Conservation (phyloP, 371 early-diverging fungal genomes). For the Mortierella sp. region DNA sequence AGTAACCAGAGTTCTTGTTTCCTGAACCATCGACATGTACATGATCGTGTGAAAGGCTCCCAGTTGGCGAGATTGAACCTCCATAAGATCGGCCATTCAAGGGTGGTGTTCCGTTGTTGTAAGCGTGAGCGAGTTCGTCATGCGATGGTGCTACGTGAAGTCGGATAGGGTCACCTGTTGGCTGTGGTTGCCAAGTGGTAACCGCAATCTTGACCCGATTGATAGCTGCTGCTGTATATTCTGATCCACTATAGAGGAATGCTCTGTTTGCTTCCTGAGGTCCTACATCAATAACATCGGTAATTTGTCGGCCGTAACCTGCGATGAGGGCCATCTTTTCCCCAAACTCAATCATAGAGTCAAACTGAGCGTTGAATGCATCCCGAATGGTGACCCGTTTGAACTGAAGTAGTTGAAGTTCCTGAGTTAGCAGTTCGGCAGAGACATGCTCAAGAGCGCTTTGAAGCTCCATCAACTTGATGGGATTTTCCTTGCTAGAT, state of each 20-base stretch:
- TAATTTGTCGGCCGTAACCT: constrained; percentile 48
- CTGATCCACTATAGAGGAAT: constrained; percentile 35
- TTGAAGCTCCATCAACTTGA: constrained; percentile 57
- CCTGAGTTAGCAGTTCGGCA: constrained; percentile 41
- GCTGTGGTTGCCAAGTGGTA: constrained; percentile 42
- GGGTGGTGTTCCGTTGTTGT: constrained; percentile 26
- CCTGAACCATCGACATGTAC: constrained; percentile 5
- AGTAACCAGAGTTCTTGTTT: constrained; percentile 19
- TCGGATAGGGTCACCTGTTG: constrained; percentile 19
- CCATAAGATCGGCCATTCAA: constrained; percentile 9
- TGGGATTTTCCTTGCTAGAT: constrained; percentile 55
- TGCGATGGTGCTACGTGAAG: constrained; percentile 24
- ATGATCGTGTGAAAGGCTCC: constrained; percentile 9
- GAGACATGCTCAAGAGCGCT: constrained; percentile 39
- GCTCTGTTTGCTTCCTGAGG: constrained; percentile 25
- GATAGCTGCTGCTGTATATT: constrained; percentile 41
- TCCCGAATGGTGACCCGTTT: constrained; percentile 42
- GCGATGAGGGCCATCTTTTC: constrained; percentile 56
- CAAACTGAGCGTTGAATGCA: constrained; percentile 47
- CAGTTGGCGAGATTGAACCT: constrained; percentile 14
- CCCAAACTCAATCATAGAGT: constrained; percentile 47
- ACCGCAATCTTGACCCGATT: constrained; percentile 43
- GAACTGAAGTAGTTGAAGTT: constrained; percentile 44
- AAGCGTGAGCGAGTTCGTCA: constrained; percentile 36
- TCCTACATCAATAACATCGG: constrained; percentile 37